Conservation (phyloP, 352 stramenopile genomes). For the Elongisporangium prolatum region DNA sequence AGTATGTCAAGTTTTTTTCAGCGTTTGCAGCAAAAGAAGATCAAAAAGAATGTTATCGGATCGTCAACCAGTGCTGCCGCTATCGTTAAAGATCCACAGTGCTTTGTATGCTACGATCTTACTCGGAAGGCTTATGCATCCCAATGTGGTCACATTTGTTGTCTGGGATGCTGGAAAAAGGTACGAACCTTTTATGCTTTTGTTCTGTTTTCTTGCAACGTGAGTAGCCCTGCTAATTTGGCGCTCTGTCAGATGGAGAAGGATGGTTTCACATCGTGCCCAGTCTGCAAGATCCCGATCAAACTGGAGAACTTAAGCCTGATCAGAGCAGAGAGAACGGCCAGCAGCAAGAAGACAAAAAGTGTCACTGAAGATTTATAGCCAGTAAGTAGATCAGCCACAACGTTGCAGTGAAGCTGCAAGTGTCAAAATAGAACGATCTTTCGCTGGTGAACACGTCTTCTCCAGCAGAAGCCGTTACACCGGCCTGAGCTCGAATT, state of each 20-base stretch:
- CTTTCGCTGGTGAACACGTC: neutral
- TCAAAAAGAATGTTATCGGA: slow-evolving; percentile 24
- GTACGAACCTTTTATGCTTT: slow-evolving; percentile 21
- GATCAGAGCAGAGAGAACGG: slow-evolving; percentile 48
- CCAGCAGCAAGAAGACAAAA: neutral
- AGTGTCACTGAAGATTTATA: neutral
- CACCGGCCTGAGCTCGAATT: neutral
- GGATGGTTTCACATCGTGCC: slow-evolving; percentile 66
- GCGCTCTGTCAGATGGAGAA: slow-evolving; percentile 49
- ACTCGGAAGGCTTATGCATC: slow-evolving; percentile 70
- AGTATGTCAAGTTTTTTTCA: slow-evolving; percentile 57
- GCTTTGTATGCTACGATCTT: slow-evolving; percentile 83
- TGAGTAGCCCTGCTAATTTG: slow-evolving; percentile 12
- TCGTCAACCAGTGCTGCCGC: slow-evolving; percentile 27
- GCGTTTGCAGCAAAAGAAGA: slow-evolving; percentile 59
- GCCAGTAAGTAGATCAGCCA: neutral
- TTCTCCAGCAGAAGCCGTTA: neutral
- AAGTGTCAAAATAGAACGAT: neutral
- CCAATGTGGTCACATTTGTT: slow-evolving; percentile 82
- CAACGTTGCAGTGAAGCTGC: neutral
- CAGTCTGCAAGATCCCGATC: slow-evolving; percentile 70
- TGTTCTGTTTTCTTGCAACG: slow-evolving; percentile 15
- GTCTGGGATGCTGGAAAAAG: slow-evolving; percentile 81
- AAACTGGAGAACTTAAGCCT: slow-evolving; percentile 65
- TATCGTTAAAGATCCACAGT: slow-evolving; percentile 75